Evolutionary conservation across 1,284 basidiomycete species (phyloP), one percentile per base, ranked within the genome.

Genomic region (Leucoagaricus sp.): DNA sequence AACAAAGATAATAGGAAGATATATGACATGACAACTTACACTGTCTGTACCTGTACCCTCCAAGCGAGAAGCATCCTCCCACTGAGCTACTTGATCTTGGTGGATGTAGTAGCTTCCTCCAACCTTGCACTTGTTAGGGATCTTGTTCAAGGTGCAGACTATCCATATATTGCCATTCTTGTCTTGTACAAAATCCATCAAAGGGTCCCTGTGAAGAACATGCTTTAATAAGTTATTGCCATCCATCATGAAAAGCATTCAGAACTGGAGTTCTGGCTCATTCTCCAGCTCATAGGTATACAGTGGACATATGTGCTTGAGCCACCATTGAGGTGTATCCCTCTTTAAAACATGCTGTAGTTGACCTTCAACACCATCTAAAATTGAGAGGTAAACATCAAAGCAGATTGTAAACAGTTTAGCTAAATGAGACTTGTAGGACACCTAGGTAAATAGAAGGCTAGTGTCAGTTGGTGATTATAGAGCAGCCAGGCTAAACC

Each of bases 191-290:
- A 9, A 34, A 21, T 34, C 19, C 5, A 26, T 12, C 15, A 38
- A n/a, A 13, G 4, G 36, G 2, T 25, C 23, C 19, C 7, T 26
- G 17, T 21, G n/a, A n/a, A 55, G 15, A 8, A 55, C 34, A 17
- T 33, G 17, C 45, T 55, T 55, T 8, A 55, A 23, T 4, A 46
- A 55, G n/a, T 55, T 34, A 38, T 55, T 55, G 4, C 53, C 45
- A 33, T 55, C 53, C 53, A 55, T 48, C 12, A 46, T 55, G 19
- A 49, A 34, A 2, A 55, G 34, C 19, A 55, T 55, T 10, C 41
- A 15, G 21, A 26, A 55, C 10, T 26, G 5, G 5, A 55, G 53
- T 15, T 31, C 2, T 12, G 9, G 17, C 25, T 55, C 45, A 33
- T 23, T 23, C n/a, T 47, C 34, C 13, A 55, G 33, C 4, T n/a